Conservation (phyloP, 106 monocot genomes). For the Acorus gramineus region DNA sequence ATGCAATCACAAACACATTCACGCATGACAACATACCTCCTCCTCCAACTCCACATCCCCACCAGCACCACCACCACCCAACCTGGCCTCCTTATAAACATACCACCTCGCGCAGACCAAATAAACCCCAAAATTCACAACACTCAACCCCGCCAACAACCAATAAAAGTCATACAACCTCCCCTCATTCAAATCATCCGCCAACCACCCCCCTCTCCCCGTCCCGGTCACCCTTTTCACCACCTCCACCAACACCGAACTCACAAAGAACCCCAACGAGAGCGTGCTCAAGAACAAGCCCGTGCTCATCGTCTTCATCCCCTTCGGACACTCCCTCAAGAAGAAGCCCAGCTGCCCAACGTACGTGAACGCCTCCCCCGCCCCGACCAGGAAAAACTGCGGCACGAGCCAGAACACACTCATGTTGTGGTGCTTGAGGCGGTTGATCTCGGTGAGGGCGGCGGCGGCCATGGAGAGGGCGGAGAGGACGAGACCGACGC, state of each 20-base stretch:
- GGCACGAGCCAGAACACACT: slow-evolving; percentile 82
- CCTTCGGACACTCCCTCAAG: slow-evolving; percentile 69
- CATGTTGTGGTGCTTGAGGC: slow-evolving; percentile 13
- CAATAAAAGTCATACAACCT: slow-evolving; percentile 84
- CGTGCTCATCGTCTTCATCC: slow-evolving; percentile 98
- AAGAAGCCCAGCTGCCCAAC: slow-evolving; percentile 89
- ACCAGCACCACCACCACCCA: slow-evolving; percentile 2
- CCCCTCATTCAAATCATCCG: slow-evolving; percentile 56
- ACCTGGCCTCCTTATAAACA: slow-evolving; percentile 41
- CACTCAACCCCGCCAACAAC: slow-evolving; percentile 64
- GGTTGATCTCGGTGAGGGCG: slow-evolving; percentile 44
- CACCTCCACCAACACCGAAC: slow-evolving; percentile 51
- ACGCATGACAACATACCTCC: slow-evolving; percentile 12
- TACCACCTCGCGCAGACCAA: slow-evolving; percentile 41
- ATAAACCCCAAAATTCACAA: slow-evolving; percentile 52
- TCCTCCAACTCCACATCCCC: slow-evolving; percentile 27
- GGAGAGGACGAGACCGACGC: slow-evolving; percentile 53
- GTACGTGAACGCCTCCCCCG: slow-evolving; percentile 77
- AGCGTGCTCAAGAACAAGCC: slow-evolving; percentile 69
- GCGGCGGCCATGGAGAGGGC: slow-evolving; percentile 53
- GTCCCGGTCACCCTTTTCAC: slow-evolving; percentile 27
- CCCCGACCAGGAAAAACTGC: slow-evolving; percentile 72
- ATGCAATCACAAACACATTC: not conserved
- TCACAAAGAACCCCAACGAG: slow-evolving; percentile 79
- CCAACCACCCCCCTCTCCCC: slow-evolving; percentile 47